These are phyloP conservation scores for Russula ochroleuca DNA, from an alignment of 768 basidiomycete species.

Conservation along the genomic window DNA sequence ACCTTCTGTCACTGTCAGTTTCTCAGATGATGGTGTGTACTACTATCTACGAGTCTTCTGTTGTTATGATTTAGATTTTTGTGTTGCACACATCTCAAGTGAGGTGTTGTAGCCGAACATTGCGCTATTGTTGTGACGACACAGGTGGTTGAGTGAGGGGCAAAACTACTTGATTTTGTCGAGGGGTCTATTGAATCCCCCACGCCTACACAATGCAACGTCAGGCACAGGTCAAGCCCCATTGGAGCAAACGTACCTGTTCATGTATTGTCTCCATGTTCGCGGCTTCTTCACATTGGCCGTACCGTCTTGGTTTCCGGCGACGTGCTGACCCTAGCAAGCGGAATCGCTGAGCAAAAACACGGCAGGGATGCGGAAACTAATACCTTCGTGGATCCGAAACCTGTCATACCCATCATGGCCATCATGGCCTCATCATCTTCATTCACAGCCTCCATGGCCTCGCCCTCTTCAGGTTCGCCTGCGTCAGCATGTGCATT, in stretches of 20 bases:
- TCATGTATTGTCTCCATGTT: slow-evolving; percentile 99
- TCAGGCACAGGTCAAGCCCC: slow-evolving; percentile 15
- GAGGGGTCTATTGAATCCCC: slow-evolving; percentile 87
- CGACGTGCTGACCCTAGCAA: slow-evolving; percentile 68
- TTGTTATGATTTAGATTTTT: slow-evolving; percentile 24
- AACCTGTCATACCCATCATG: slow-evolving; percentile 84
- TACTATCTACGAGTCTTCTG: slow-evolving; percentile 18
- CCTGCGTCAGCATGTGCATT: slow-evolving; percentile 34
- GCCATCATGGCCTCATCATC: slow-evolving; percentile 83
- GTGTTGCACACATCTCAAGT: neutral
- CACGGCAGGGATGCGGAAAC: slow-evolving; percentile 12
- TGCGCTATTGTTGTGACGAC: neutral
- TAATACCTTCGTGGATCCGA: slow-evolving; percentile 84
- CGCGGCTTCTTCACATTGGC: slow-evolving; percentile 72
- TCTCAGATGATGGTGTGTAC: slow-evolving; percentile 19
- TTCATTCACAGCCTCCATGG: slow-evolving; percentile 51
- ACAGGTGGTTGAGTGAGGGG: no score
- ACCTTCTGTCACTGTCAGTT: slow-evolving; percentile 5
- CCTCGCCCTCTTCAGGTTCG: slow-evolving; percentile 47
- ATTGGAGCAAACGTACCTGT: slow-evolving; percentile 49
- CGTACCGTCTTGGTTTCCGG: slow-evolving; percentile 74
- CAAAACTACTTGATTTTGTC: slow-evolving; percentile 82
- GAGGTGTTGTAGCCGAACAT: neutral
- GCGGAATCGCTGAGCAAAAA: neutral
- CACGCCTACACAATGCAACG: slow-evolving; percentile 46